phyloP scores from a whole-genome alignment of 768 basidiomycete species.

The Naganishia randhawae region DNA sequence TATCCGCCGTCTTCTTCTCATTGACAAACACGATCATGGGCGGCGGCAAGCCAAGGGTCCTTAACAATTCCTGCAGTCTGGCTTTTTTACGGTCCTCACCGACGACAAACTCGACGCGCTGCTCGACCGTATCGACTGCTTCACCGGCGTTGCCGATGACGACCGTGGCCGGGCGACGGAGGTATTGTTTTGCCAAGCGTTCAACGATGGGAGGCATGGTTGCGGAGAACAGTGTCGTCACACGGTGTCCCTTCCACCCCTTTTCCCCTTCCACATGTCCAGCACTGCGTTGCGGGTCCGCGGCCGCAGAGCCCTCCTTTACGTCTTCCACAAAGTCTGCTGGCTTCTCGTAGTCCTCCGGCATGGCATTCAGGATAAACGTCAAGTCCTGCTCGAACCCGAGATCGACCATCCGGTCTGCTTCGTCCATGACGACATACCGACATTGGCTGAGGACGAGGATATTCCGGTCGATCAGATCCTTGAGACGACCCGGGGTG shows the following conservation, averaged over 20 bases:
- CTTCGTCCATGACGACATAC: constrained; percentile 99
- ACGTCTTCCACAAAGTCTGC: constrained; percentile 77
- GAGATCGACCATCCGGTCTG: constrained; percentile 96
- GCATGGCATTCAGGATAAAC: constrained; percentile 89
- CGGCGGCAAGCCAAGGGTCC: constrained; percentile 72
- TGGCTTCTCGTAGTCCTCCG: constrained; percentile 79
- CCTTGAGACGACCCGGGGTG: constrained; percentile 95
- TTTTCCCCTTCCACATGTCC: constrained; percentile 29
- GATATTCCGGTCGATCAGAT: constrained; percentile 92
- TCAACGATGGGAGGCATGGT: constrained; percentile 56
- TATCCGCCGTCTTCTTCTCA: constrained; percentile 98
- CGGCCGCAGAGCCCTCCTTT: constrained; percentile 58
- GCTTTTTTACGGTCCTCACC: constrained; percentile 97
- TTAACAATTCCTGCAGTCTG: constrained; percentile 83
- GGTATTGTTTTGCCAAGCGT: constrained; percentile 80
- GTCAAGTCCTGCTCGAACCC: constrained; percentile 93
- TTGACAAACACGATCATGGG: constrained; percentile 99
- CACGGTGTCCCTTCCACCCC: constrained; percentile 52
- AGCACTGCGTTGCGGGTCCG: constrained; percentile 48
- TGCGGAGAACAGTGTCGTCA: constrained; percentile 89
- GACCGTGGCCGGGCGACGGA: constrained; percentile 85
- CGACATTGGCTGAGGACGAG: constrained; percentile 94
- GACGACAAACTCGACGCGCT: constrained; percentile 83
- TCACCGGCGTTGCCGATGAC: constrained; percentile 98
- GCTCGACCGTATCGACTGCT: constrained; percentile 97